Conservation (phyloP, 2,329 filamentous ascomycete genomes). For the Tolypocladium ophioglossoides region DNA sequence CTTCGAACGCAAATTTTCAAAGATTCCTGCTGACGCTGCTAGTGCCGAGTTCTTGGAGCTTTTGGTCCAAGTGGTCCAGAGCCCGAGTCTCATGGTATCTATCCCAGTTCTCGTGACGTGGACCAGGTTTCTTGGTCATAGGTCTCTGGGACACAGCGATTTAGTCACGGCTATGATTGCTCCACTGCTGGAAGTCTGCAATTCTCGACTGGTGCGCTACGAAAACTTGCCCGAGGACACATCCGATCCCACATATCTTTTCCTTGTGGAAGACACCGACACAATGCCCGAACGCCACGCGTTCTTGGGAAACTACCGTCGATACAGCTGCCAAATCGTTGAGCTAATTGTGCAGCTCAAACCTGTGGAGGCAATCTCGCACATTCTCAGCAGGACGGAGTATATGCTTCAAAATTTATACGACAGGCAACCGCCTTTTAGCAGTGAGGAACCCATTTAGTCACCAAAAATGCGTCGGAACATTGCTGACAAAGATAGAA, state of each 20-base stretch:
- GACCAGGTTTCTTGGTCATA: conserved; percentile 69
- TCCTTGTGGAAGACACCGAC: conserved; percentile 88
- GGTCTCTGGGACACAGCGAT: conserved; percentile 54
- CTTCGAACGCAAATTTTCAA: conserved; percentile 64
- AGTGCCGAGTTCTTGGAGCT: conserved; percentile 69
- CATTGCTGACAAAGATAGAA: conserved; percentile 21
- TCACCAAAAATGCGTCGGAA: not conserved
- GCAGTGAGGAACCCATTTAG: conserved; percentile 34
- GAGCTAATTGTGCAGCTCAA: conserved; percentile 76
- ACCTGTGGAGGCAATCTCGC: conserved; percentile 73
- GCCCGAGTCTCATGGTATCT: conserved; percentile 81
- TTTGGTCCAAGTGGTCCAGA: conserved; percentile 67
- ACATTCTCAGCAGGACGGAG: conserved; percentile 76
- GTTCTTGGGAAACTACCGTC: conserved; percentile 89
- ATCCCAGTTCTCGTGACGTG: conserved; percentile 87
- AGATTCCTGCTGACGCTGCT: conserved; percentile 53
- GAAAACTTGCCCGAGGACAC: conserved; percentile 77
- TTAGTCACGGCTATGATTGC: conserved; percentile 55
- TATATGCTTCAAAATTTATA: conserved; percentile 66
- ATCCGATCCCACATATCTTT: conserved; percentile 67
- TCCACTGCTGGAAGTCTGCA: conserved; percentile 72
- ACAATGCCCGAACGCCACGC: conserved; percentile 88
- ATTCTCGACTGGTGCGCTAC: conserved; percentile 73
- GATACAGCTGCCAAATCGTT: conserved; percentile 81
- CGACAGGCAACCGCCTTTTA: conserved; percentile 55